Percentiles rank a stretch among this genome's conserved stretches.
These are phyloP conservation scores for Dictyostelium intermedium DNA, from an alignment of 78 protist genomes.

Conservation along the genomic window DNA sequence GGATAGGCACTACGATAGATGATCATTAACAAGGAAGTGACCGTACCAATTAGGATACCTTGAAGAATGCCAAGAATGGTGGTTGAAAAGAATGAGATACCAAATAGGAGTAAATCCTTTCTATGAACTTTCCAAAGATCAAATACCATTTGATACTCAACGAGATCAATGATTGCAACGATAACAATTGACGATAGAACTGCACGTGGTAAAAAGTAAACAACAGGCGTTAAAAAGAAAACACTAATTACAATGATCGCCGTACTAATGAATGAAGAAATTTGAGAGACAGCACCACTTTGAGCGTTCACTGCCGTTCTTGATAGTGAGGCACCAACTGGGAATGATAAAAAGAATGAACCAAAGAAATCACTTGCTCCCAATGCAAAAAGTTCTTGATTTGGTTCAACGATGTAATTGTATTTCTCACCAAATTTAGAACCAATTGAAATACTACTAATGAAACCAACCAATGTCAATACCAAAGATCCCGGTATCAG, in stretches of 20 bases:
- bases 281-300: slow-evolving; percentile 79
- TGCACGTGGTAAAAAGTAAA: slow-evolving; percentile 80
- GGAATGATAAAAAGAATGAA: slow-evolving; percentile 81
- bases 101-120: slow-evolving; percentile 35
- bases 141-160: slow-evolving; percentile 48
- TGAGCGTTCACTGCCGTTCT: slow-evolving; percentile 84
- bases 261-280: slow-evolving; percentile 66
- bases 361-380: slow-evolving; percentile 86
- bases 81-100: slow-evolving; percentile 73
- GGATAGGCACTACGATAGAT: slow-evolving; percentile 76
- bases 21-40: slow-evolving; percentile 68
- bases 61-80: slow-evolving; percentile 61
- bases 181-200: slow-evolving; percentile 84
- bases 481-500: slow-evolving; percentile 67
- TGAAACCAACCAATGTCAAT: slow-evolving; percentile 79
- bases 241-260: slow-evolving; percentile 66
- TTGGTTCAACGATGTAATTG: slow-evolving; percentile 58
- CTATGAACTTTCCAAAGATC: slow-evolving; percentile 58
- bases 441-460: slow-evolving; percentile 82
- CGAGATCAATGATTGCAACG: slow-evolving; percentile 79
- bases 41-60: slow-evolving; percentile 82
- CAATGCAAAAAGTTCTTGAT: slow-evolving; percentile 89
- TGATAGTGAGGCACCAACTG: slow-evolving; percentile 84
- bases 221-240: slow-evolving; percentile 72
- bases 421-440: slow-evolving; percentile 66